These are phyloP conservation scores for Begonia loranthoides DNA, from an alignment of 306 rosid genomes.

Conservation along the genomic window DNA sequence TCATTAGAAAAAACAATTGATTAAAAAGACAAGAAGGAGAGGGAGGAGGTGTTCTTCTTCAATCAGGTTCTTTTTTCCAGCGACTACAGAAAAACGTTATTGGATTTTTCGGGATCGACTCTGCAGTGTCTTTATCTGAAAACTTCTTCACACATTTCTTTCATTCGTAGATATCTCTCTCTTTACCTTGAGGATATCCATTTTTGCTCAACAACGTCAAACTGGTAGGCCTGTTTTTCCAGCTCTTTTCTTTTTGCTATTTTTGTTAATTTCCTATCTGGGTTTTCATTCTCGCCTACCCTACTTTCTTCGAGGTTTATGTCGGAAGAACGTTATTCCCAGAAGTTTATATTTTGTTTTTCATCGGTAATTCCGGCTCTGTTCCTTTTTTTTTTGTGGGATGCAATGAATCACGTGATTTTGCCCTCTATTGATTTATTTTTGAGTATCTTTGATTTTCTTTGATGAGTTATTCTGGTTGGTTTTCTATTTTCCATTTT, in stretches of 20 bases:
- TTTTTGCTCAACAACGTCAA: neutral
- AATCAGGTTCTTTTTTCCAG: too few relatives aligned
- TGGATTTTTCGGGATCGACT: neutral
- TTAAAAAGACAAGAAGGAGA: too few relatives aligned
- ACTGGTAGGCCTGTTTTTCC: constrained; percentile 7
- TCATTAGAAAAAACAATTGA: too few relatives aligned
- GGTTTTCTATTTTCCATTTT: neutral
- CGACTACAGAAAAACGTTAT: too few relatives aligned
- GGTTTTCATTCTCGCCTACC: constrained; percentile 5
- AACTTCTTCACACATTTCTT: neutral
- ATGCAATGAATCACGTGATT: neutral
- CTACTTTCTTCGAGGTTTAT: neutral
- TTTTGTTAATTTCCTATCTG: constrained; percentile 4
- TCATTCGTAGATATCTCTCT: neutral
- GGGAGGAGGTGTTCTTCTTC: too few relatives aligned
- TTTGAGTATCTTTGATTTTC: neutral
- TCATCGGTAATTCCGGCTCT: neutral
- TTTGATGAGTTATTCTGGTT: neutral
- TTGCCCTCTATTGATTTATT: neutral
- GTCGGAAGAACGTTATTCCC: neutral
- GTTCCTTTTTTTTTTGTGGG: neutral
- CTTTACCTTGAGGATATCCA: neutral
- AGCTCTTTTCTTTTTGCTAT: neutral
- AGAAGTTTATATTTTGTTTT: neutral
- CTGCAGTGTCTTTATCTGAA: neutral